Evolutionary conservation across 2,329 filamentous ascomycete species (phyloP).

Genomic region (Penicillium sp.): DNA sequence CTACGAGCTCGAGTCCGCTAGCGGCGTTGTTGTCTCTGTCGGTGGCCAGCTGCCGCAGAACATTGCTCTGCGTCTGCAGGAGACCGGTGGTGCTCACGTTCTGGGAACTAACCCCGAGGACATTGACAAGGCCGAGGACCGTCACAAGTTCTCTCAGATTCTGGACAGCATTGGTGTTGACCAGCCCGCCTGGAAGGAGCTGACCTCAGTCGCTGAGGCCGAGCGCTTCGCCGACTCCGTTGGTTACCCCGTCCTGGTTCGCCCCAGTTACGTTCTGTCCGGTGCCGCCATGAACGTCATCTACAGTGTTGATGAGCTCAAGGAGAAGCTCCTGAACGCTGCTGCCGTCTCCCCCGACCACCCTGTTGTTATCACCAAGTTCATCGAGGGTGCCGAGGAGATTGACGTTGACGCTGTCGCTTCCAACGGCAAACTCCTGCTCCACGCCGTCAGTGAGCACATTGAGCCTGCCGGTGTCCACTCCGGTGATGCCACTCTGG

Average conservation of each 20-base stretch:
- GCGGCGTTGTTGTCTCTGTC: constrained; percentile 90
- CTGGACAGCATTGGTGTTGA: constrained; percentile 95
- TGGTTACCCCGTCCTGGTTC: constrained; percentile 90
- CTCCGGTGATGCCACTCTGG: constrained; percentile 93
- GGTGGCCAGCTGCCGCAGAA: constrained; percentile 97
- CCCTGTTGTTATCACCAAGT: constrained; percentile 97
- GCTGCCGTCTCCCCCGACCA: constrained; percentile 91
- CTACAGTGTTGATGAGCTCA: constrained; percentile 79
- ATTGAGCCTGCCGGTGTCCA: constrained; percentile 97
- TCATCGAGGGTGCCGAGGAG: constrained; percentile 94
- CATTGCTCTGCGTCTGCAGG: constrained; percentile 91
- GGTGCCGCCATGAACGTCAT: constrained; percentile 99
- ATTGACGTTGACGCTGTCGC: constrained; percentile 96
- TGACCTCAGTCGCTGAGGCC: constrained; percentile 86
- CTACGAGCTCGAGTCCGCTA: constrained; percentile 84
- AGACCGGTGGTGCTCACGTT: constrained; percentile 84
- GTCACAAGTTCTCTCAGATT: constrained; percentile 97
- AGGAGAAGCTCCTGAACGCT: constrained; percentile 91
- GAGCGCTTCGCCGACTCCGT: constrained; percentile 82
- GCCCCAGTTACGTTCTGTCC: constrained; percentile 92
- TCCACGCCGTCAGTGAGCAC: constrained; percentile 94
- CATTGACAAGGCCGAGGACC: constrained; percentile 97
- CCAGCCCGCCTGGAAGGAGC: constrained; percentile 96
- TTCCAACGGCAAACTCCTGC: constrained; percentile 77
- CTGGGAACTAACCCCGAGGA: constrained; percentile 90